These are phyloP conservation scores for Nothopassalora personata DNA, from an alignment of 2,329 filamentous ascomycete species.

Conservation along the genomic window DNA sequence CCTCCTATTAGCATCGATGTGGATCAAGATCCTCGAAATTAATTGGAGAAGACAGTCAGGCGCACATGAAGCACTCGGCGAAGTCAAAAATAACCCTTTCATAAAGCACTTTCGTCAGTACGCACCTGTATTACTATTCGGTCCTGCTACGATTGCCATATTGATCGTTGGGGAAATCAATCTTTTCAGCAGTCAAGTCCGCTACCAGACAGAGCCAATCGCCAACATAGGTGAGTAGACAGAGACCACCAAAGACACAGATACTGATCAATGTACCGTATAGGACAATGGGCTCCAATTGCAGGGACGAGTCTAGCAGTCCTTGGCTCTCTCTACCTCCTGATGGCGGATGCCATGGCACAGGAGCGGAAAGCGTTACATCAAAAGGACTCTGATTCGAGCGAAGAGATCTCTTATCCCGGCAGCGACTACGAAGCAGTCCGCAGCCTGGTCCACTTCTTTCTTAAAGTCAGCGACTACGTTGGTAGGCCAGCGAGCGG, in stretches of 20 bases:
- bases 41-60: constrained; percentile 52
- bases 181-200: constrained; percentile 54
- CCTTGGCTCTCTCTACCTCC: constrained; percentile 54
- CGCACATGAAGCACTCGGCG: constrained; percentile 22
- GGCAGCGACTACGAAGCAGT: not conserved
- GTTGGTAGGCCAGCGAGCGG: constrained; percentile 46
- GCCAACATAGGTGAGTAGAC: constrained; percentile 51
- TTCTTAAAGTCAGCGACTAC: constrained; percentile 43
- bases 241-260: not conserved
- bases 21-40: constrained; percentile 58
- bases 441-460: constrained; percentile 39
- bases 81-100: constrained; percentile 4
- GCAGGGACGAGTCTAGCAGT: constrained; percentile 55
- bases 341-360: constrained; percentile 37
- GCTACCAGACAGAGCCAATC: constrained; percentile 58
- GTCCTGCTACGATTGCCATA: constrained; percentile 54
- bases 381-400: constrained; percentile 11
- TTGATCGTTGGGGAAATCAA: constrained; percentile 60
- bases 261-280: not conserved
- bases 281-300: constrained; percentile 56
- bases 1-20: constrained; percentile 56
- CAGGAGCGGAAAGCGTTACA: constrained; percentile 12
- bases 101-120: constrained; percentile 17
- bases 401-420: not conserved
- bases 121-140: constrained; percentile 57